Conservation (phyloP, 2,329 filamentous ascomycete genomes). For the Epichloe typhina region DNA sequence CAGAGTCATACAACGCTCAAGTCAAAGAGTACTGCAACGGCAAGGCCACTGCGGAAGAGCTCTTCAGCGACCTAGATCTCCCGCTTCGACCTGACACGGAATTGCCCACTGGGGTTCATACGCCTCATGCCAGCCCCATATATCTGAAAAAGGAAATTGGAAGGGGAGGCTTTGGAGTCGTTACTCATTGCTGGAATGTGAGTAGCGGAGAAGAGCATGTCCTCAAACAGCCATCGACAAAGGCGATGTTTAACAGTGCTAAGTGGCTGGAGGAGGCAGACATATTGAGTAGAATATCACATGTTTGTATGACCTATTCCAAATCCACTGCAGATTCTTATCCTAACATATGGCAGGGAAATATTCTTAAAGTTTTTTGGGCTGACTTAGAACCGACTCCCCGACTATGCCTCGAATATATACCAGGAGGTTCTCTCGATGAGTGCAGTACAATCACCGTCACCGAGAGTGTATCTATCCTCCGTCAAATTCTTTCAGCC, state of each 20-base stretch:
- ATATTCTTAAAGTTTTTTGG: not conserved
- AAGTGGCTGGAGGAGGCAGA: not conserved
- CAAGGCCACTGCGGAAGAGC: slow-evolving; percentile 5
- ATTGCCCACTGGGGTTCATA: slow-evolving; percentile 6
- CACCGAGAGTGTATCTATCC: slow-evolving; percentile 7
- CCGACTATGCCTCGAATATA: slow-evolving; percentile 8
- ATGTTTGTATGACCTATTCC: slow-evolving; percentile 7
- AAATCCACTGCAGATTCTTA: not conserved
- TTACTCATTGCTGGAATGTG: slow-evolving; percentile 12
- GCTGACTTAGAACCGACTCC: not conserved
- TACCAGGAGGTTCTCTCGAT: slow-evolving; percentile 5
- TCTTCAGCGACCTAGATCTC: slow-evolving; percentile 6
- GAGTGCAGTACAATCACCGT: slow-evolving; percentile 4
- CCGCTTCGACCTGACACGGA: slow-evolving; percentile 2
- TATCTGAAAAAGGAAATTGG: slow-evolving; percentile 8
- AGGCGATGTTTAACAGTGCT: not conserved
- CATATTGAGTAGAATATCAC: not conserved
- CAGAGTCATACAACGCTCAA: slow-evolving; percentile 9
- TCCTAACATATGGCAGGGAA: not conserved
- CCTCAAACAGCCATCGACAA: slow-evolving; percentile 10
- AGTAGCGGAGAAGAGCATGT: slow-evolving; percentile 11
- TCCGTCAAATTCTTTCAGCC: slow-evolving; percentile 8
- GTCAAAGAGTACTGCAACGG: slow-evolving; percentile 10
- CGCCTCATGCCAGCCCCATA: slow-evolving; percentile 6
- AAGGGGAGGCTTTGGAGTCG: slow-evolving; percentile 9